These are phyloP conservation scores for Cyclotella kingstonii DNA, from an alignment of 108 stramenopile species.

Conservation along the genomic window DNA sequence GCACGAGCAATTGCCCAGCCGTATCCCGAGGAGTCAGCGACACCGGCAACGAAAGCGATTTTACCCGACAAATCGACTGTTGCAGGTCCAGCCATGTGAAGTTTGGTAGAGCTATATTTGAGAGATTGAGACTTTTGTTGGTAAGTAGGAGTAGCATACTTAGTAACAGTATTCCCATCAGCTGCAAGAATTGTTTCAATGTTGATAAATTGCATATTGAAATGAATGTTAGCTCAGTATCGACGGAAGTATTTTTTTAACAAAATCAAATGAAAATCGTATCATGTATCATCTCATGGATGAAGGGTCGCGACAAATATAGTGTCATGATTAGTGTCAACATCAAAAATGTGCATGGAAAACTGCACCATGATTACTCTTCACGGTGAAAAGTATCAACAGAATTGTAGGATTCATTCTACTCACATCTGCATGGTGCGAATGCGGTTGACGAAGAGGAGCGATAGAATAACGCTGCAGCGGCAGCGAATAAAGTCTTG, in stretches of 20 bases:
- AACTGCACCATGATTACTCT: background rate
- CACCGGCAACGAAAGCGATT: conserved; percentile 96
- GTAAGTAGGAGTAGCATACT: conserved; percentile 17
- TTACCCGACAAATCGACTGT: conserved; percentile 84
- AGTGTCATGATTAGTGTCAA: too few relatives aligned
- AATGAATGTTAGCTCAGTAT: too few relatives aligned
- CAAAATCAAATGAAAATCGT: too few relatives aligned
- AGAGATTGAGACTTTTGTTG: conserved; percentile 37
- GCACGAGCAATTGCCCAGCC: conserved; percentile 98
- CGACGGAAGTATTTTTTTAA: too few relatives aligned
- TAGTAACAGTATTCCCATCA: conserved; percentile 38
- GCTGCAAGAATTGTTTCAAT: background rate
- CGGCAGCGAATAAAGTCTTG: conserved; percentile 36
- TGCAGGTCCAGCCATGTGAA: conserved; percentile 57
- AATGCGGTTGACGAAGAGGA: conserved; percentile 38
- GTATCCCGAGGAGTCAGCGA: conserved; percentile 96
- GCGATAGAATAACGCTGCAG: conserved; percentile 31
- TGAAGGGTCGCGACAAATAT: too few relatives aligned
- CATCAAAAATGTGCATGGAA: background rate
- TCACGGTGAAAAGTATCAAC: background rate
- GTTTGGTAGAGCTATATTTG: conserved; percentile 43
- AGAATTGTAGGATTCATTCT: background rate
- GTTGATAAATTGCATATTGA: too few relatives aligned
- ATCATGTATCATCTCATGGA: too few relatives aligned
- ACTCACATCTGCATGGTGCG: conserved; percentile 40